phyloP scores from a whole-genome alignment of 2,329 filamentous ascomycete genomes.

The Teratosphaeria pseudoeucalypti region DNA sequence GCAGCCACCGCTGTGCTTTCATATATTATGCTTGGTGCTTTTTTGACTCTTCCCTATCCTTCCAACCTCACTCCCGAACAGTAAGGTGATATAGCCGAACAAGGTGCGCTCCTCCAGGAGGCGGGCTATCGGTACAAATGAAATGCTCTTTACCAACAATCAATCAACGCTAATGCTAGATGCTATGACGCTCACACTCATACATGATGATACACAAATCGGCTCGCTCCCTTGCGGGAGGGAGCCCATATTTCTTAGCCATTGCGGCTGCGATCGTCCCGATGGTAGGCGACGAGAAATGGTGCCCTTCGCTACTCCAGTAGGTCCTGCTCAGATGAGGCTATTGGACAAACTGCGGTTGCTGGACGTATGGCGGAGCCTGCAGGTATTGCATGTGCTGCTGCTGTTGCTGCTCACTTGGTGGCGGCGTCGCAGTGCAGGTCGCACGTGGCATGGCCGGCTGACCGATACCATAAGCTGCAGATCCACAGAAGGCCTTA shows the following conservation, averaged over 20 bases:
- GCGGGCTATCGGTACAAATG: conserved; percentile 12
- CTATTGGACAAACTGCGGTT: conserved; percentile 22
- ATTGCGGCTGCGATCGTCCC: neutral
- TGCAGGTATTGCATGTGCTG: conserved; percentile 5
- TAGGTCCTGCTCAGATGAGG: neutral
- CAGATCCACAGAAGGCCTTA: conserved; percentile 26
- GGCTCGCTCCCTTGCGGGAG: conserved; percentile 3
- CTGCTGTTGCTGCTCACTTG: conserved; percentile 18
- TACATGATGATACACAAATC: conserved; percentile 17
- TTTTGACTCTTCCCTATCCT: neutral
- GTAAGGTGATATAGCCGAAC: neutral
- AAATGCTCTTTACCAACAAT: conserved; percentile 20
- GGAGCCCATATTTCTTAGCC: neutral
- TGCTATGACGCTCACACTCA: conserved; percentile 16
- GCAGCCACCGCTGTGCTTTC: neutral
- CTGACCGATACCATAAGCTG: conserved; percentile 16
- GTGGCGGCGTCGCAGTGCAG: conserved; percentile 25
- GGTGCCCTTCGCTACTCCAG: neutral
- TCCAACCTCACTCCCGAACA: neutral
- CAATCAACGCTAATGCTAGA: conserved; percentile 20
- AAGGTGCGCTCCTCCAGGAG: neutral
- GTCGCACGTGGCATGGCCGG: conserved; percentile 14
- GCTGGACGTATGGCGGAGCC: conserved; percentile 14
- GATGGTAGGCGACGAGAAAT: neutral
- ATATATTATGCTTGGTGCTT: conserved; percentile 5